These are phyloP conservation scores for Chlorella variabilis DNA, from an alignment of 163 green algal species.

Conservation along the genomic window DNA sequence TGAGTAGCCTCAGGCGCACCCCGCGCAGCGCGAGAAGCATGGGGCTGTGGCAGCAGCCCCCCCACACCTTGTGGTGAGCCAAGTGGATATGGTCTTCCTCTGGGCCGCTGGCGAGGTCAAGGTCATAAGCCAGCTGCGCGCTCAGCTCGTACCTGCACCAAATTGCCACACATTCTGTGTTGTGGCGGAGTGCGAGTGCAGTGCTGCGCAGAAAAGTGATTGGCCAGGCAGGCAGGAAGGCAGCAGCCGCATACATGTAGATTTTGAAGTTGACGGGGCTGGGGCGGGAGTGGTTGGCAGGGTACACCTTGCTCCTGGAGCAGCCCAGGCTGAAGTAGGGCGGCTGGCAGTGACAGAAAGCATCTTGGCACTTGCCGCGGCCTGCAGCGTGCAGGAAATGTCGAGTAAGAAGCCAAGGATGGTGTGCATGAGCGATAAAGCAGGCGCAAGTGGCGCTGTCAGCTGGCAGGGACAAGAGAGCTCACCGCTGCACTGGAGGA, in stretches of 20 bases:
- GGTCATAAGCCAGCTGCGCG: neutral
- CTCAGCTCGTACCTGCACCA: constrained; percentile 2
- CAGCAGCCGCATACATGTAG: neutral
- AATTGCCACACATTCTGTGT: too few relatives aligned
- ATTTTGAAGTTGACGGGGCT: constrained; percentile 12
- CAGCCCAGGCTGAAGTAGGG: constrained; percentile 1
- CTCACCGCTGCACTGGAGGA: too few relatives aligned
- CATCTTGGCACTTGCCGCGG: neutral
- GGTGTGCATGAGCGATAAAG: too few relatives aligned
- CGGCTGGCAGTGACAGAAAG: neutral
- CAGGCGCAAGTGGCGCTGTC: too few relatives aligned
- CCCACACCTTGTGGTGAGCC: neutral
- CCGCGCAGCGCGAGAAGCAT: too few relatives aligned
- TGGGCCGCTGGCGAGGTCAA: neutral
- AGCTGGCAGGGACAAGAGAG: too few relatives aligned
- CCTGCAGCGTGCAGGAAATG: neutral
- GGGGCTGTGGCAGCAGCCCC: too few relatives aligned
- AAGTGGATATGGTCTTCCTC: neutral
- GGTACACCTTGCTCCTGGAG: neutral
- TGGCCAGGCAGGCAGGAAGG: too few relatives aligned
- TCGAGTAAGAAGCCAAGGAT: too few relatives aligned
- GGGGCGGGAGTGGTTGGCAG: neutral
- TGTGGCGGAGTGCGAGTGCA: too few relatives aligned
- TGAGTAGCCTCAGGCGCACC: too few relatives aligned
- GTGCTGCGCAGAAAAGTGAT: too few relatives aligned